Evolutionary conservation across 176 grass and related monocot species (phyloP), one percentile per base, ranked within the genome.

Genomic region (Luzula sylvatica): DNA sequence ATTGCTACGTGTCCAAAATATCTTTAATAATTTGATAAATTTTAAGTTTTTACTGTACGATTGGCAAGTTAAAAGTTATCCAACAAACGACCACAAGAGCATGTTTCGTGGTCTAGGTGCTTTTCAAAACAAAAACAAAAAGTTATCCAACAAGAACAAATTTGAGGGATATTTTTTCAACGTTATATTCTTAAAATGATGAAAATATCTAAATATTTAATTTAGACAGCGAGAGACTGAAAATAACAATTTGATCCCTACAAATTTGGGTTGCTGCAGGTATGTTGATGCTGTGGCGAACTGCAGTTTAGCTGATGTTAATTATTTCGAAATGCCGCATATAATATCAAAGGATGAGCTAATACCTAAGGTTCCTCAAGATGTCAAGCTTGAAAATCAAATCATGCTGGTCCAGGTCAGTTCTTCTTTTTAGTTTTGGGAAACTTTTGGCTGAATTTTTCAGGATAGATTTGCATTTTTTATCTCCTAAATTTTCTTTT

Each of bases 401-500:
- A 77, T 94, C 57, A 28, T 94, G 22, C 73, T 87, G 83, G 69
- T 79, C 6, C 88, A 83, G 83, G 88, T 94, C 11, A 30, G 27
- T 1, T 38, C 11, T 46, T 18, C n/a, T 50, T 39, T 18, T 38
- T n/a, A n/a, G 4, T 43, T 27, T 39, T 41, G 3, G 2, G 6
- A n/a, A 3, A 23, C 22, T 27, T 17, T 20, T 4, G 0, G 24
- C 18, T 11, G 8, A 32, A 9, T 15, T 54, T 26, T 40, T 32
- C 11, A 11, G 8, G 51, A 19, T 70, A 59, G 30, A 38, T 46
- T 30, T 44, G 56, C 22, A 61, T 20, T 15, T n/a, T n/a, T n/a
- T n/a, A n/a, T n/a, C n/a, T n/a, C n/a, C n/a, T n/a, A n/a, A n/a
- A n/a, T n/a, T n/a, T n/a, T n/a, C n/a, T n/a, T n/a, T n/a, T n/a